Base-by-base conservation (phyloP, 768 basidiomycete genomes). In the Mycena kentingensis region DNA sequence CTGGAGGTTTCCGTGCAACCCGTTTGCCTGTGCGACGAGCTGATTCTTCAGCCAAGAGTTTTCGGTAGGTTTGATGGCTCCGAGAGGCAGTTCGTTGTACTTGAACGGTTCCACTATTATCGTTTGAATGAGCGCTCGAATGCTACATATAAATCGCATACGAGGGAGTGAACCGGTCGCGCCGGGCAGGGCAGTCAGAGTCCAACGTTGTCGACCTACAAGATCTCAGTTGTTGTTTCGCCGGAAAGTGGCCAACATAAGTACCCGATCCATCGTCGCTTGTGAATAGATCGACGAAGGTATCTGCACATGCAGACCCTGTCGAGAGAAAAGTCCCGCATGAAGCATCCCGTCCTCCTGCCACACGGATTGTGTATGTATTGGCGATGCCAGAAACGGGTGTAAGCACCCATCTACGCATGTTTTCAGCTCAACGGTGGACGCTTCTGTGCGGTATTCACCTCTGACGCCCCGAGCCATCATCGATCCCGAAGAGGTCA, bases 191-290 rank as follows among this genome's bases (percentile, higher is more conserved):
- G 55, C 51, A 10, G 47, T 49, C 5, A 57, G 42, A 18, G 55
- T 57, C 55, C 55, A 57, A 19, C 44, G 51, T 29, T 57, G 55
- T 38, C 55, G 34, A n/a, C 55, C 50, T 56, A n/a, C n/a, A n/a
- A n/a, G n/a, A n/a, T n/a, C n/a, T n/a, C n/a, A n/a, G n/a, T n/a
- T n/a, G n/a, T n/a, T n/a, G n/a, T n/a, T n/a, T n/a, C n/a, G n/a
- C n/a, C n/a, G n/a, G n/a, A 8, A 32, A 32, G 31, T 32, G 31
- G 31, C 31, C 16, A 16, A 32, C 13, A 18, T 8, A 51, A 8
- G 31, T 31, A 5, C 55, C 55, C 12, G 55, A 57, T 3, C 55
- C 51, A 49, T 57, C 55, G 27, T 57, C 55, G 21, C 51, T 46
- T 2, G 55, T 57, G 24, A 11, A 57, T 16, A 57, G 51, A 27